Evolutionary conservation across 2,329 filamentous ascomycete genomes (phyloP).

Genomic region (Paramyrothecium sp.): DNA sequence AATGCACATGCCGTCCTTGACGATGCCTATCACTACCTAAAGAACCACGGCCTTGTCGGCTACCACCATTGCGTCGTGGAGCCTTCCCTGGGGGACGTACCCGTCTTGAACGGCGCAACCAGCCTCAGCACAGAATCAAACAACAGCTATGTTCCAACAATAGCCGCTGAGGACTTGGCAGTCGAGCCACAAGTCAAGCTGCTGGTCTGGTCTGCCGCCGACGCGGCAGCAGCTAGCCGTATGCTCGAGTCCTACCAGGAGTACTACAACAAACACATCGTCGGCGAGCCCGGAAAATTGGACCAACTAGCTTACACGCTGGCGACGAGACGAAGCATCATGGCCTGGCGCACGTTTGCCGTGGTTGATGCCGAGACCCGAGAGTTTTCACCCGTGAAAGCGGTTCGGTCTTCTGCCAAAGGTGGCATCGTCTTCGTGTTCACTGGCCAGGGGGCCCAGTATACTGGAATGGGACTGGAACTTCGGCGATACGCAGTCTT

Average conservation of each 20-base stretch:
- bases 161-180: no score
- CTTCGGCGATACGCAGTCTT: background rate
- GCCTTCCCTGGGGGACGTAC: no score
- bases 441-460: conserved; percentile 13
- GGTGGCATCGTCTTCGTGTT: conserved; percentile 8
- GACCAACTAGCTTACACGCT: background rate
- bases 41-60: background rate
- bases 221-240: background rate
- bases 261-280: background rate
- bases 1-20: background rate
- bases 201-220: background rate
- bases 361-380: background rate
- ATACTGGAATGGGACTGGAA: conserved; percentile 8
- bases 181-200: background rate
- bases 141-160: no score
- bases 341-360: background rate
- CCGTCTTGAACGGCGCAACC: no score
- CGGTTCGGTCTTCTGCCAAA: background rate
- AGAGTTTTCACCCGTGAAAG: background rate
- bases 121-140: no score
- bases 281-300: background rate
- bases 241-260: background rate
- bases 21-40: background rate
- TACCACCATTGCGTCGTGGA: no score
- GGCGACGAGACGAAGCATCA: background rate